Base-by-base conservation (phyloP, 2,329 filamentous ascomycete species). In the Epichloe sp. region DNA sequence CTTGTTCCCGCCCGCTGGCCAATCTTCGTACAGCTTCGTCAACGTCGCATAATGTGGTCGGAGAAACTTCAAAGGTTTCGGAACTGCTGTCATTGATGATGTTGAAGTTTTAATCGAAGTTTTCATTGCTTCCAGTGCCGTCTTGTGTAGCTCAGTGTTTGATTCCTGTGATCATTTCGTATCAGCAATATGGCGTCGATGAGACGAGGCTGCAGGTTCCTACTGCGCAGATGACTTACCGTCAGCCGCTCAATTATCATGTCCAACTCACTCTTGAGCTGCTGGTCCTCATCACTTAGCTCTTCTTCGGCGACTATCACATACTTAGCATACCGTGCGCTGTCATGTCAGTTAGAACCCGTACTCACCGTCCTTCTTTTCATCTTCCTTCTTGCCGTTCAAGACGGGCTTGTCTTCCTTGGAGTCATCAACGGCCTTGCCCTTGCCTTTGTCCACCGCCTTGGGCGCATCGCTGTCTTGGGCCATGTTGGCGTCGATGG, bases 71-170 rank as follows among this genome's bases (percentile, higher is more conserved):
- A 98, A 79, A 36, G 93, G 93, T 72, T 98, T 98, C 23, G 94
- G 93, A 55, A 98, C 93, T 54, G 93, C 93, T 47, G 93, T 98
- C 93, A 98, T 98, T 44, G 94, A 98, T 53, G 90, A 97, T 58
- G 93, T 98, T 54, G 93, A 95, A 51, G 93, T 98, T 76, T 96
- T 97, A 77, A 98, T 98, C 65, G 88, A 94, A 63, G 84, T 88
- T 76, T 96, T 97, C 82, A 98, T 96, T 59, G 89, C 86, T 70
- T 97, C 90, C 59, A 98, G 76, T 50, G 93, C 86, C 53, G 90
- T 81, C 68, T 90, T 91, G 75, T 97, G 96, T 59, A 97, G 85
- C 53, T 82, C 83, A 58, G 79, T 77, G 71, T 97, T 86, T 58
- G 85, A 78, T 74, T 97, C 93, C 88, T 95, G 63, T 3, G 54